Conservation (phyloP, 768 basidiomycete genomes). For the Gymnopilus dilepis region DNA sequence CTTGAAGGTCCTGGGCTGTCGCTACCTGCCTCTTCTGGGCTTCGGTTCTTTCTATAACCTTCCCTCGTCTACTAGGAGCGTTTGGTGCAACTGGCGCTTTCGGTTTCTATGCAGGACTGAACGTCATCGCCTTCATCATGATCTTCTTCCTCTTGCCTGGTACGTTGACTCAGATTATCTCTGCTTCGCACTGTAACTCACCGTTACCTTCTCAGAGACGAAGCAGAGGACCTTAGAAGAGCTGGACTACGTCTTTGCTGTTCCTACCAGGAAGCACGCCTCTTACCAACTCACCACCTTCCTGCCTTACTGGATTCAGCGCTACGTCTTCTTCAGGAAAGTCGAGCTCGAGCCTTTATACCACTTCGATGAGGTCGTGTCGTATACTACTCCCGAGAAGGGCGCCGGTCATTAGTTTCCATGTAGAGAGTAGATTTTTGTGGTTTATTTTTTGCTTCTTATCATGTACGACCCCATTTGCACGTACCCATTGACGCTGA, state of each 20-base stretch:
- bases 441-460: not conserved
- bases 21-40: slow-evolving; percentile 58
- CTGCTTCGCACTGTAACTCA: not conserved
- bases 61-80: slow-evolving; percentile 59
- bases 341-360: slow-evolving; percentile 51
- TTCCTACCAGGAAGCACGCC: slow-evolving; percentile 50
- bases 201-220: slow-evolving; percentile 41
- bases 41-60: slow-evolving; percentile 58
- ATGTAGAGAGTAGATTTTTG: not conserved
- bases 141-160: slow-evolving; percentile 62
- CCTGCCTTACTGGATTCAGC: slow-evolving; percentile 58
- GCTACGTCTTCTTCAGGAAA: slow-evolving; percentile 48
- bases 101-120: slow-evolving; percentile 60
- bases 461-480: slow-evolving; percentile 2
- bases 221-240: slow-evolving; percentile 58
- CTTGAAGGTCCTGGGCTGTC: slow-evolving; percentile 56
- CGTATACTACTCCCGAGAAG: slow-evolving; percentile 17
- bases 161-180: slow-evolving; percentile 27
- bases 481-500: not conserved
- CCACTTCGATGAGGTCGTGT: slow-evolving; percentile 56
- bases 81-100: slow-evolving; percentile 55
- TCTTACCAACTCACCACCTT: slow-evolving; percentile 48
- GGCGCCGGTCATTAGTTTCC: slow-evolving; percentile 1
- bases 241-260: slow-evolving; percentile 57
- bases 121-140: slow-evolving; percentile 55